These are phyloP conservation scores for Chondrus crispus DNA, from an alignment of 23 red algal genomes.

Conservation along the genomic window DNA sequence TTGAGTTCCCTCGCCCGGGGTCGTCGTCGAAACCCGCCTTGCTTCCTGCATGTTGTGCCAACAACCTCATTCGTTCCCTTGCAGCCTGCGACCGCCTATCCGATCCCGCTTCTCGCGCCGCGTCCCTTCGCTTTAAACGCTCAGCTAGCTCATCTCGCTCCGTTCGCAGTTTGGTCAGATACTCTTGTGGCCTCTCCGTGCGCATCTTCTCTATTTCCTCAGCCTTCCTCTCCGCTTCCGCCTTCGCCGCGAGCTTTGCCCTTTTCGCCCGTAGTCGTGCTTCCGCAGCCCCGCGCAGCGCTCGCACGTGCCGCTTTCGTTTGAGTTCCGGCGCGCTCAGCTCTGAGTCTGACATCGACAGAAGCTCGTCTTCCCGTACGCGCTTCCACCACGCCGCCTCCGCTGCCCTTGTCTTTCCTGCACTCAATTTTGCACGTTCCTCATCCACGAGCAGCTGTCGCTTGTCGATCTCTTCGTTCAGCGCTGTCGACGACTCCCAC, in stretches of 20 bases:
- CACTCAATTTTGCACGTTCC: slow-evolving; percentile 29
- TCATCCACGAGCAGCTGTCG: slow-evolving; percentile 36
- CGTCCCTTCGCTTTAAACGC: slow-evolving; percentile 53
- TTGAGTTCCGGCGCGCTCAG: slow-evolving; percentile 62
- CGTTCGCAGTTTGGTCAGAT: slow-evolving; percentile 35
- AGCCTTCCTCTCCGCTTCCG: slow-evolving; percentile 18
- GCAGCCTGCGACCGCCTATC: slow-evolving; percentile 62
- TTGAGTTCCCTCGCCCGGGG: not conserved
- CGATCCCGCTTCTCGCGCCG: slow-evolving; percentile 58
- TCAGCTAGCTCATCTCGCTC: slow-evolving; percentile 55
- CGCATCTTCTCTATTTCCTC: slow-evolving; percentile 29
- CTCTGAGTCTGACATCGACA: slow-evolving; percentile 67
- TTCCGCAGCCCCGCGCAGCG: slow-evolving; percentile 63
- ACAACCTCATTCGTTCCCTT: slow-evolving; percentile 69
- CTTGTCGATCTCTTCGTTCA: slow-evolving; percentile 50
- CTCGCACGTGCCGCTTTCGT: slow-evolving; percentile 51
- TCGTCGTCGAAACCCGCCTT: slow-evolving; percentile 28
- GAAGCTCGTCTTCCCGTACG: slow-evolving; percentile 61
- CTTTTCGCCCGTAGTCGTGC: slow-evolving; percentile 42
- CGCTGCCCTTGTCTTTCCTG: slow-evolving; percentile 32
- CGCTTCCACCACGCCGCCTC: slow-evolving; percentile 44
- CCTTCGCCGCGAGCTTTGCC: slow-evolving; percentile 55
- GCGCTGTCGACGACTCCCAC: not conserved
- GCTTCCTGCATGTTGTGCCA: slow-evolving; percentile 66
- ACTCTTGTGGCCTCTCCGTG: slow-evolving; percentile 53